Base-by-base conservation (phyloP, 1,284 basidiomycete species). In the Tausonia pullulans region DNA sequence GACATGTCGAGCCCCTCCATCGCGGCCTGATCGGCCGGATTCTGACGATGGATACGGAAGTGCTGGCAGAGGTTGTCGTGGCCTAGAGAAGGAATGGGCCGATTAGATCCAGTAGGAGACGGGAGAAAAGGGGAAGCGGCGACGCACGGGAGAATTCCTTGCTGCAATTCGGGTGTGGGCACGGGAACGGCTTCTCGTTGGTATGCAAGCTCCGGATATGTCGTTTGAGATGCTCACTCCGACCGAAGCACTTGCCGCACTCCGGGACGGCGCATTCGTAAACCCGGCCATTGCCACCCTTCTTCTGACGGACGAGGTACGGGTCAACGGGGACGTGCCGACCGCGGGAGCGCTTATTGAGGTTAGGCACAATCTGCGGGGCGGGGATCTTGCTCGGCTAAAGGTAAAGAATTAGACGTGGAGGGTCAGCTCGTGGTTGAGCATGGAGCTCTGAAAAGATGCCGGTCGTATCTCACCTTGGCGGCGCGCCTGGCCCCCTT, bases 201-300 rank as follows among this genome's bases (percentile, higher is more conserved):
- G 87, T 88, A 74, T 90, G 87, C 61, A 90, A 87, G 70, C 84
- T 84, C 69, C 86, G 74, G 41, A 88, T 81, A 76, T 90, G 87
- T 50, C 87, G 76, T 78, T 88, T 88, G 68, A 90, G 76, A 75
- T 89, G 87, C 75, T 90, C 87, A 27, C 85, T 84, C 43, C 87
- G 78, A 60, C 82, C 83, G 74, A 90, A 88, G 68, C 84, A 85
- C 77, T 89, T 90, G 54, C 84, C 65, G 55, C 70, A 74, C 2
- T 61, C 68, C 0, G n/a, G 78, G 44, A 88, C 86, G 68, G 81
- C 81, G 76, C 88, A 90, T 63, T 81, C 79, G 73, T 87, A 87
- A 70, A 81, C 81, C 67, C 87, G 79, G 62, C 79, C 79, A 68
- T 80, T 80, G 77, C 77, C 79, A 51, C 75, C 77, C 65, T 72